Base-by-base conservation (phyloP, 1,284 basidiomycete species). In the Ceratobasidium sp. region DNA sequence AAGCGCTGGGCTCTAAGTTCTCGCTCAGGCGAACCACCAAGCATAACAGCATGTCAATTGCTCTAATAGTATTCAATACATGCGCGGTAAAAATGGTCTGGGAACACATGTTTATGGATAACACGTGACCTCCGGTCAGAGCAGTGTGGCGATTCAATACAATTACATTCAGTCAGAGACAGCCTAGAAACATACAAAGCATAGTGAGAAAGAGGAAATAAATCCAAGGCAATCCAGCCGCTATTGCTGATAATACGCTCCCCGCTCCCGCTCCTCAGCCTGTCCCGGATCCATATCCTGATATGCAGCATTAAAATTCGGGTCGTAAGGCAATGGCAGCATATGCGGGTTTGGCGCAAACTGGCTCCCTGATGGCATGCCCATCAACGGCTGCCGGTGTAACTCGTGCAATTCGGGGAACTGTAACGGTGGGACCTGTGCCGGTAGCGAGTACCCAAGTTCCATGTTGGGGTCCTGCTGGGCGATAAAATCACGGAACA, bases 321-420 rank as follows among this genome's bases (percentile, higher is more conserved):
- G 66, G 25, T 70, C 66, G 30, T 59, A 59, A 11, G 66, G 66
- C 66, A 70, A 44, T n/a, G 66, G 66, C 28, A 70, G 30, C 25
- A 70, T 56, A 54, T 70, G 54, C 18, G 66, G 66, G 42, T 59
- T 70, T 8, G 18, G 4, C 14, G 30, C 28, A 36, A 70, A 70
- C 38, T 70, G 40, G 16, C 53, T 30, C 12, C 66, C 66, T 3
- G 66, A 70, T 11, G 66, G 66, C 66, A 70, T 70, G 25, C 66
- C 66, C 66, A 70, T 70, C 11, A 70, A 36, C 12, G 66, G 66
- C 9, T 70, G 66, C 44, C 36, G 66, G 40, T 70, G 66, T 28
- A 70, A 28, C 11, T 70, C 30, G 25, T 70, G 66, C 8, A 70
- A 54, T 12, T 49, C 66, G 18, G 54, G 66, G 30, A n/a, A 70